Conservation (phyloP, 2,329 filamentous ascomycete species). For the Cladosporium sphaerospermum region DNA sequence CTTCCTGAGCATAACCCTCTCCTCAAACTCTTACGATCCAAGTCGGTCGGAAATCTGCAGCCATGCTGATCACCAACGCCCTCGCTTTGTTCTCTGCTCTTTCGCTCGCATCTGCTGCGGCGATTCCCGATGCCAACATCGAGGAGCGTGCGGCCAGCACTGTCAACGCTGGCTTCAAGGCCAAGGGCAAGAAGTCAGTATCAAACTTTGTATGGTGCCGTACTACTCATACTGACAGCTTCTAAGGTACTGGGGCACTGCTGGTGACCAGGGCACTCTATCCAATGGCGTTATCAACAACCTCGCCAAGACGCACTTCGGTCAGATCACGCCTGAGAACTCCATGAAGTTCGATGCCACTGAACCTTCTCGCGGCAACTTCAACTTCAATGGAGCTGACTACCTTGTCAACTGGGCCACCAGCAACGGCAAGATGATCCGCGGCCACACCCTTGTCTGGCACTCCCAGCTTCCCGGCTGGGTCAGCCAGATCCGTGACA, state of each 20-base stretch:
- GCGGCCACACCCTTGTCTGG: slow-evolving; percentile 64
- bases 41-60: neutral
- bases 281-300: slow-evolving; percentile 45
- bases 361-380: slow-evolving; percentile 44
- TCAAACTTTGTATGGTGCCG: no score
- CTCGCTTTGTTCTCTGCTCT: slow-evolving; percentile 6
- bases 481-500: slow-evolving; percentile 53
- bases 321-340: slow-evolving; percentile 62
- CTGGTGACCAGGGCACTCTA: slow-evolving; percentile 50
- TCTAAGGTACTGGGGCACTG: slow-evolving; percentile 51
- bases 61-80: slow-evolving; percentile 9
- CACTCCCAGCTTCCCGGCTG: slow-evolving; percentile 48
- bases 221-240: neutral
- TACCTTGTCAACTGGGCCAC: slow-evolving; percentile 54
- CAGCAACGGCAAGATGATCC: slow-evolving; percentile 52
- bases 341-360: slow-evolving; percentile 60
- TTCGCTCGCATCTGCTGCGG: slow-evolving; percentile 11
- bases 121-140: slow-evolving; percentile 5
- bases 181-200: slow-evolving; percentile 51
- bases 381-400: slow-evolving; percentile 54
- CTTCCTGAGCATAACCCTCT: no score
- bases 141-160: slow-evolving; percentile 27
- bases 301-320: slow-evolving; percentile 57
- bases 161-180: slow-evolving; percentile 52
- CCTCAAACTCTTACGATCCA: no score